phyloP scores from a whole-genome alignment of 2,329 filamentous ascomycete genomes.

The Alternaria gaisen region DNA sequence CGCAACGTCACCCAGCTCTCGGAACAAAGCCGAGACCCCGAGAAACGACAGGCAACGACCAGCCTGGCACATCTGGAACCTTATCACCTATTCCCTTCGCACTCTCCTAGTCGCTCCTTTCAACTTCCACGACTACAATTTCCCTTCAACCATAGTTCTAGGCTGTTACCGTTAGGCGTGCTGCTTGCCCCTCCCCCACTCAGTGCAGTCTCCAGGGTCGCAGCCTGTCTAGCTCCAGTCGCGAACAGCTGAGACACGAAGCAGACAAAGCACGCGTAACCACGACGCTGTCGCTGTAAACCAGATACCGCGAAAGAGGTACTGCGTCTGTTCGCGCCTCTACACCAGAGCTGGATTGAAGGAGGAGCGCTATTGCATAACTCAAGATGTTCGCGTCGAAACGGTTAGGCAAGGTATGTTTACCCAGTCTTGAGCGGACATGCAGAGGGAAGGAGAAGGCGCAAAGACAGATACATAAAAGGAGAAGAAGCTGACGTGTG shows the following conservation, averaged over 20 bases:
- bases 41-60: neutral
- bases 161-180: constrained; percentile 11
- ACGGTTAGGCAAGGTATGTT: constrained; percentile 58
- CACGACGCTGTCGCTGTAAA: neutral
- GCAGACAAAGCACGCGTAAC: neutral
- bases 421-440: neutral
- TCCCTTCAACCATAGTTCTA: neutral
- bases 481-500: constrained; percentile 4
- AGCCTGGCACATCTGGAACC: neutral
- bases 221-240: neutral
- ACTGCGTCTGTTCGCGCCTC: neutral
- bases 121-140: too few relatives aligned
- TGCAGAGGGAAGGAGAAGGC: neutral
- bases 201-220: neutral
- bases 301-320: too few relatives aligned
- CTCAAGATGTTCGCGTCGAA: constrained; percentile 61
- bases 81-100: neutral
- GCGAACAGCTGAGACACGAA: neutral
- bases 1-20: constrained; percentile 7
- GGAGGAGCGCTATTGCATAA: neutral
- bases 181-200: constrained; percentile 15
- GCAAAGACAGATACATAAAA: neutral
- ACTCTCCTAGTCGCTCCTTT: neutral
- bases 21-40: constrained; percentile 9
- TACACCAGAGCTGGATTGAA: neutral